Percentiles rank a stretch among this genome's conserved stretches.
Evolutionary conservation across 345 rosid genomes (phyloP).

Genomic region (Clarkia xantiana): DNA sequence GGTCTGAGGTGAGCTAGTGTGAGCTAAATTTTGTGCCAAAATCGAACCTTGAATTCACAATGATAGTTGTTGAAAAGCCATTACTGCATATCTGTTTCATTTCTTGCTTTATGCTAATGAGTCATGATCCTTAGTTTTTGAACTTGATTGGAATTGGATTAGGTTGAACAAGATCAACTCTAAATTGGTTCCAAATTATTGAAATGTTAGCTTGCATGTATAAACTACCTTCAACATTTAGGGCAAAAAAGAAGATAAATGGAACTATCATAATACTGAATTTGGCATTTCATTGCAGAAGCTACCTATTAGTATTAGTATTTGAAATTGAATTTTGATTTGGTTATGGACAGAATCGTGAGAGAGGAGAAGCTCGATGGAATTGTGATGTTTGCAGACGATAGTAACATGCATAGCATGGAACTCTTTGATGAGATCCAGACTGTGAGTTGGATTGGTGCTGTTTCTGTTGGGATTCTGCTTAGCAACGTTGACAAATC

Average conservation of each 20-base stretch:
- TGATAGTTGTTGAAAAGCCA: too few species aligned
- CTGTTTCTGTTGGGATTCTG: slow-evolving; percentile 75
- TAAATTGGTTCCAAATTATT: too few species aligned
- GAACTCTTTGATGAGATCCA: slow-evolving; percentile 92
- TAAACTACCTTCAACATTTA: too few species aligned
- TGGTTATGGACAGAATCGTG: slow-evolving; percentile 40
- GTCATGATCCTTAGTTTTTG: too few species aligned
- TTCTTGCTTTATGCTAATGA: too few species aligned
- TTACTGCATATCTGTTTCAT: too few species aligned
- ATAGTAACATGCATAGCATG: slow-evolving; percentile 95
- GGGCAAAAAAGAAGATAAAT: not conserved
- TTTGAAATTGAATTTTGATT: slow-evolving; percentile 8
- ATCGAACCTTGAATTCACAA: too few species aligned
- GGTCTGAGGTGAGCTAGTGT: slow-evolving; percentile 44
- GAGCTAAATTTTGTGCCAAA: not conserved
- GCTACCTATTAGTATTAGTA: slow-evolving; percentile 5
- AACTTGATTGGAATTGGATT: too few species aligned
- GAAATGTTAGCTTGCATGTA: too few species aligned
- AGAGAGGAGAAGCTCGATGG: slow-evolving; percentile 90
- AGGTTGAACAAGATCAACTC: too few species aligned
- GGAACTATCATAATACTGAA: not conserved
- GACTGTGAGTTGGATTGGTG: slow-evolving; percentile 82
- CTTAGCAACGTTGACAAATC: slow-evolving; percentile 37
- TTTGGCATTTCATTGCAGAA: not conserved
- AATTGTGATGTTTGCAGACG: slow-evolving; percentile 84